Base-by-base conservation (phyloP, 129 eudicot genomes). In the Oenanthe sinensis region DNA sequence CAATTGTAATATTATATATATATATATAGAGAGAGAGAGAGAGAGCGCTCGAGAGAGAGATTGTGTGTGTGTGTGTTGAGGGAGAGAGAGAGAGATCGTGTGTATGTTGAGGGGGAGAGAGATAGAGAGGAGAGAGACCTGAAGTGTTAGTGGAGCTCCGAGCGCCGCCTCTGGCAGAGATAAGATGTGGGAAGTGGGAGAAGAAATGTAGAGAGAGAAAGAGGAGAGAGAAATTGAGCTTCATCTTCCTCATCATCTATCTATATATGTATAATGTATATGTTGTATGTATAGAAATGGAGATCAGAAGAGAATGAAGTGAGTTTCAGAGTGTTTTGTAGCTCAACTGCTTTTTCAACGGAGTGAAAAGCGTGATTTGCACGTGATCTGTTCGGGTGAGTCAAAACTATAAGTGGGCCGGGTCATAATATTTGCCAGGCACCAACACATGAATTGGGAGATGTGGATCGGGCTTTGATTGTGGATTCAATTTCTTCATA, bases 151-250 rank as follows among this genome's bases (percentile, higher is more conserved):
- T 37, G 62, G 84, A 85, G 75, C 68, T 77, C 16, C 48, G 85
- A 78, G 75, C 80, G 62, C 81, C 90, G 74, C 92, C 92, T 77
- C 91, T 87, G 76, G 91, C 87, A 52, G 79, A 19, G 76, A 89
- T 83, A 52, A 75, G 82, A 16, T 37, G 87, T 47, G 85, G 72
- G 36, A 93, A 72, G 69, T 46, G 36, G 0, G 83, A 77, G 79
- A 84, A 82, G 81, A 89, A 73, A 44, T 76, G 75, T 71, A 89
- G 85, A 74, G 79, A 82, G 85, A 89, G 82, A 82, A 85, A 83
- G 75, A 88, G 83, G 79, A 87, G 84, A 45, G 84, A 76, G 68
- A 84, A 75, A 50, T 43, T 16, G 78, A 78, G 74, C 74, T 83
- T 84, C 82, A 76, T 81, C 60, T 40, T 44, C 76, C 0, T 43